These are phyloP conservation scores for Alternaria angustiovoidea DNA, from an alignment of 2,329 filamentous ascomycete species.

Conservation along the genomic window DNA sequence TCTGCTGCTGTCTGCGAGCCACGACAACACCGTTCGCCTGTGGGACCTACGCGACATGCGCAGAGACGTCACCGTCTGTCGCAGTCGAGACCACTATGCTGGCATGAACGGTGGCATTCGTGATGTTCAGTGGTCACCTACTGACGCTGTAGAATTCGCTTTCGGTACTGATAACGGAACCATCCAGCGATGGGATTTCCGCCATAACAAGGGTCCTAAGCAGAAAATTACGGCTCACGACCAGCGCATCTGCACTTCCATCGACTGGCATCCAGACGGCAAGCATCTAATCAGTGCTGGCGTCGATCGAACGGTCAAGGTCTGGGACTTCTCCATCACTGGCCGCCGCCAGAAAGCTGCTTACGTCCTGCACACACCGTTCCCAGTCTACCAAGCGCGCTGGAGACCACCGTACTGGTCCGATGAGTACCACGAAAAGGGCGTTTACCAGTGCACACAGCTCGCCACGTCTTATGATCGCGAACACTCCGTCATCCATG, in stretches of 20 bases:
- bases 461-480: constrained; percentile 69
- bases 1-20: constrained; percentile 69
- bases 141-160: constrained; percentile 68
- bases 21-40: constrained; percentile 69
- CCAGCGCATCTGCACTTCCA: constrained; percentile 64
- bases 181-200: constrained; percentile 71
- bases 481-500: constrained; percentile 66
- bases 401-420: constrained; percentile 69
- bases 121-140: constrained; percentile 71
- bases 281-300: constrained; percentile 70
- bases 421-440: constrained; percentile 59
- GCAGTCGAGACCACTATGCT: constrained; percentile 63
- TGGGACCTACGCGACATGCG: constrained; percentile 69
- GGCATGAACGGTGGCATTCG: constrained; percentile 68
- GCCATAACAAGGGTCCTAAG: constrained; percentile 64
- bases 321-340: constrained; percentile 69
- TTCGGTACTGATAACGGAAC: constrained; percentile 70
- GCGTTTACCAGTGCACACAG: constrained; percentile 68
- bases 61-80: constrained; percentile 60
- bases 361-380: constrained; percentile 66
- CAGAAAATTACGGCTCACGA: constrained; percentile 70
- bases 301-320: constrained; percentile 67
- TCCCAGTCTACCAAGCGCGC: constrained; percentile 68
- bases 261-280: constrained; percentile 74
- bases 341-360: constrained; percentile 66